A percentile compares a stretch with the other conserved stretches of the same genome.
Evolutionary conservation across 805 yeast species (phyloP).

Genomic region (Isabelozyma gotoi): DNA sequence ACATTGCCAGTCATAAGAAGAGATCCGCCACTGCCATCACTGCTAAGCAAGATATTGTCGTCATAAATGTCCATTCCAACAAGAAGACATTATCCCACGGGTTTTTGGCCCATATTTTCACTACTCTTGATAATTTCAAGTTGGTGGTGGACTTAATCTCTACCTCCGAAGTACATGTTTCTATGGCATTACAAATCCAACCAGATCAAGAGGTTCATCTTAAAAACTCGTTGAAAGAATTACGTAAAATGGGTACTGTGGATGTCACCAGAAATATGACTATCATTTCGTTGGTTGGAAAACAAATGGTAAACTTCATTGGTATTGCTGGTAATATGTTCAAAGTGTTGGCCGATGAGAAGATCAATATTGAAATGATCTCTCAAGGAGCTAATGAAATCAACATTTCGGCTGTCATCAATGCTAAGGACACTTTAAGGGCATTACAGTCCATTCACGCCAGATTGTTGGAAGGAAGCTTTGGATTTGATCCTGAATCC

Average conservation of each 20-base stretch:
- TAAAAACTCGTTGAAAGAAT: slow-evolving; percentile 72
- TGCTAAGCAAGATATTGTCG: slow-evolving; percentile 88
- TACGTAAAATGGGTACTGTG: slow-evolving; percentile 79
- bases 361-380: slow-evolving; percentile 95
- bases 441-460: slow-evolving; percentile 87
- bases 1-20: slow-evolving; percentile 42
- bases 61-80: slow-evolving; percentile 90
- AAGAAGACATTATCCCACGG: slow-evolving; percentile 93
- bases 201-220: slow-evolving; percentile 62
- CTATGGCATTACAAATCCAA: slow-evolving; percentile 91
- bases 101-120: slow-evolving; percentile 86
- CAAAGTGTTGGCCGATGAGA: slow-evolving; percentile 86
- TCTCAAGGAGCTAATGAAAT: slow-evolving; percentile 98
- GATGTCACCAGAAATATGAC: slow-evolving; percentile 87
- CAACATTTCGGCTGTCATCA: slow-evolving; percentile 92
- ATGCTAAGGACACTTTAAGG: slow-evolving; percentile 75
- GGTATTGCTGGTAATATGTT: slow-evolving; percentile 99
- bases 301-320: slow-evolving; percentile 93
- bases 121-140: slow-evolving; percentile 77
- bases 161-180: slow-evolving; percentile 96
- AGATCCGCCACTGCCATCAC: slow-evolving; percentile 94
- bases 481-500: slow-evolving; percentile 19
- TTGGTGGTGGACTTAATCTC: slow-evolving; percentile 94
- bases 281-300: slow-evolving; percentile 92
- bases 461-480: slow-evolving; percentile 55